These are phyloP conservation scores for Prinsepia uniflora DNA, from an alignment of 306 rosid species.

Conservation along the genomic window DNA sequence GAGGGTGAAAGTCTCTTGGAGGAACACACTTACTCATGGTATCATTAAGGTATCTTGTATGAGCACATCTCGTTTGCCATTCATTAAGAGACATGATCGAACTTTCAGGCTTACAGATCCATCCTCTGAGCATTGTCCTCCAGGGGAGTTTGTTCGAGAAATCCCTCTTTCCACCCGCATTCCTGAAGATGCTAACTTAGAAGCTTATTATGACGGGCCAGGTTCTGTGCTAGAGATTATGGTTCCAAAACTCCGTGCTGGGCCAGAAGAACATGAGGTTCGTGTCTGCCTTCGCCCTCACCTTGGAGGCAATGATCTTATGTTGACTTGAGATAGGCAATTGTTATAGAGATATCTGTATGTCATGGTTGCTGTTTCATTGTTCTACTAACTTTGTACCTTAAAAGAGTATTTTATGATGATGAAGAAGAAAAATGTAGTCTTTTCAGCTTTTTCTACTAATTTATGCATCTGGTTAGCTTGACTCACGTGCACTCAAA, in stretches of 20 bases:
- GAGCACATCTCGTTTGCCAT: slow-evolving; percentile 73
- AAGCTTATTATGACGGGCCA: slow-evolving; percentile 89
- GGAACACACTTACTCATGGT: slow-evolving; percentile 75
- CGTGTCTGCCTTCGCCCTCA: slow-evolving; percentile 92
- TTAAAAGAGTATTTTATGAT: slow-evolving; percentile 23
- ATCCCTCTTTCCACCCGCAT: slow-evolving; percentile 75
- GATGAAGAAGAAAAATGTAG: slow-evolving; percentile 22
- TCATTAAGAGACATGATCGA: slow-evolving; percentile 70
- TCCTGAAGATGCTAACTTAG: slow-evolving; percentile 88
- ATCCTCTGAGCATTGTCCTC: slow-evolving; percentile 87
- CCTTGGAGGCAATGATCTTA: slow-evolving; percentile 75
- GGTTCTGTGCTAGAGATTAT: slow-evolving; percentile 86
- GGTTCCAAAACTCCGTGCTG: slow-evolving; percentile 77
- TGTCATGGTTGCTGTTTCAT: slow-evolving; percentile 27
- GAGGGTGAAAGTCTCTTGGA: slow-evolving; percentile 91
- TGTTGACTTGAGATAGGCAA: slow-evolving; percentile 55
- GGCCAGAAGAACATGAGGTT: slow-evolving; percentile 93
- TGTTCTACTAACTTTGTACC: slow-evolving; percentile 44
- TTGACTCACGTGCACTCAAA: slow-evolving; percentile 4
- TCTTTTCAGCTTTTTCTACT: slow-evolving; percentile 23
- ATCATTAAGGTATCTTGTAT: slow-evolving; percentile 86
- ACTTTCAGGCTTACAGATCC: slow-evolving; percentile 83
- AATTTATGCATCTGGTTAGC: slow-evolving; percentile 25
- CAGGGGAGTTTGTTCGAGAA: slow-evolving; percentile 87
- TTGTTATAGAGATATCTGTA: slow-evolving; percentile 27